These are phyloP conservation scores for Tetrahymena thermophila DNA, from an alignment of 73 alveolate species.

Conservation along the genomic window DNA sequence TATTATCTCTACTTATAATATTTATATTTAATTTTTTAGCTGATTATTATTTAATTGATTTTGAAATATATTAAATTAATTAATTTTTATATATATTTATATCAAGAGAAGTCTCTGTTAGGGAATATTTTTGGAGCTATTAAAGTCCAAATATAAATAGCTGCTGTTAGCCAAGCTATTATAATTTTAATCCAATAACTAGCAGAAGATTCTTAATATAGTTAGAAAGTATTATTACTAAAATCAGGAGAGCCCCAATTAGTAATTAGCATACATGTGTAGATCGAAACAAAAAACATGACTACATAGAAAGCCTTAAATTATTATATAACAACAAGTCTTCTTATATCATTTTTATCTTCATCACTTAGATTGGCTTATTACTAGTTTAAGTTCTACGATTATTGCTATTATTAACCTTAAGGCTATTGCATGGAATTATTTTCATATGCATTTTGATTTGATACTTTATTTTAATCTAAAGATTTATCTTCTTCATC, in stretches of 20 bases:
- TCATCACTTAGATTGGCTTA: constrained; percentile 3
- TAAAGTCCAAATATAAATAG: constrained; percentile 28
- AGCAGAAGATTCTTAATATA: constrained; percentile 1
- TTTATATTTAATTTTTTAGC: not conserved
- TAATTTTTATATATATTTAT: not conserved
- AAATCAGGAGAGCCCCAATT: constrained; percentile 80
- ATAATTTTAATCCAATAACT: constrained; percentile 25
- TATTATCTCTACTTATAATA: no score
- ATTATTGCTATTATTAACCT: not conserved
- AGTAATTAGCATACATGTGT: constrained; percentile 66
- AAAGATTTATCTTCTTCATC: constrained; percentile 6
- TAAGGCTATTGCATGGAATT: not conserved
- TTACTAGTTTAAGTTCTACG: not conserved
- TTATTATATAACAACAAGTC: not conserved
- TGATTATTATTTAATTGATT: no score
- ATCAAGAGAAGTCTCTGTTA: constrained; percentile 12
- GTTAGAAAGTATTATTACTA: not conserved
- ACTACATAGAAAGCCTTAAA: constrained; percentile 49
- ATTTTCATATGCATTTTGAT: not conserved
- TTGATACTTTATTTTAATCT: not conserved
- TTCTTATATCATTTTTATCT: constrained; percentile 1
- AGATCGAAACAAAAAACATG: constrained; percentile 58
- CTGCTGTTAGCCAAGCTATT: constrained; percentile 13
- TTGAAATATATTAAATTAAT: no score
- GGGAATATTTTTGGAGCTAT: constrained; percentile 35